Evolutionary conservation across 2,329 filamentous ascomycete genomes (phyloP).

Genomic region (Dothideomycetes sp.): DNA sequence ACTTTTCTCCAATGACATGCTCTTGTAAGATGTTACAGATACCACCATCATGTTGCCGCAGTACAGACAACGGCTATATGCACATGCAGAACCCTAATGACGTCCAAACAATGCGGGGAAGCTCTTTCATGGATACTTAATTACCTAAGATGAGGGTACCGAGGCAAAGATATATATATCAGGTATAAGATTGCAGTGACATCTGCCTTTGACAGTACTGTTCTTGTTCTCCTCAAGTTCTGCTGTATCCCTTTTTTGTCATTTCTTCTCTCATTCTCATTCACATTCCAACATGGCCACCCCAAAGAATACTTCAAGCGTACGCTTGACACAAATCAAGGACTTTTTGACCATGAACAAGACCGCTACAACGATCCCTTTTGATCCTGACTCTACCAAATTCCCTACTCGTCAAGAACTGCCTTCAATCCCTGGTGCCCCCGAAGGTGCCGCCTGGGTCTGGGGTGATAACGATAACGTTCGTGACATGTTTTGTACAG

Average conservation of each 20-base stretch:
- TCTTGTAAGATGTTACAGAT: too few relatives aligned
- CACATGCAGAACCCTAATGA: too few relatives aligned
- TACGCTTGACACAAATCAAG: slow-evolving; percentile 35
- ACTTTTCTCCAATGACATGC: too few relatives aligned
- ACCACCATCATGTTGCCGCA: too few relatives aligned
- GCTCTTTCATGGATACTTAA: too few relatives aligned
- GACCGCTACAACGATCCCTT: slow-evolving; percentile 39
- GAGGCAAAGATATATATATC: too few relatives aligned
- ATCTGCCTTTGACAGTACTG: too few relatives aligned
- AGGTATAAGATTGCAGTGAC: too few relatives aligned
- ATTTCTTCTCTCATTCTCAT: background rate
- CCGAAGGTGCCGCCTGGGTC: slow-evolving; percentile 49
- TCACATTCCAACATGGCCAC: slow-evolving; percentile 24
- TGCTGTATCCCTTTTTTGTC: background rate
- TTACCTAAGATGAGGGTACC: too few relatives aligned
- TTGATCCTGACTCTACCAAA: slow-evolving; percentile 43
- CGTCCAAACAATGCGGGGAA: too few relatives aligned
- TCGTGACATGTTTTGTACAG: slow-evolving; percentile 44
- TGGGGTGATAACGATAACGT: slow-evolving; percentile 50
- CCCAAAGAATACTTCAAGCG: slow-evolving; percentile 25
- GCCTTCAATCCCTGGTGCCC: slow-evolving; percentile 43
- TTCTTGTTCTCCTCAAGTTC: too few relatives aligned
- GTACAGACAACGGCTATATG: too few relatives aligned
- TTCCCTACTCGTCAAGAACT: slow-evolving; percentile 48
- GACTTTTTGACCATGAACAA: slow-evolving; percentile 39